Evolutionary conservation across 2,329 filamentous ascomycete genomes (phyloP), one percentile per base, ranked within the genome.

Genomic region (Thelonectria blattea): DNA sequence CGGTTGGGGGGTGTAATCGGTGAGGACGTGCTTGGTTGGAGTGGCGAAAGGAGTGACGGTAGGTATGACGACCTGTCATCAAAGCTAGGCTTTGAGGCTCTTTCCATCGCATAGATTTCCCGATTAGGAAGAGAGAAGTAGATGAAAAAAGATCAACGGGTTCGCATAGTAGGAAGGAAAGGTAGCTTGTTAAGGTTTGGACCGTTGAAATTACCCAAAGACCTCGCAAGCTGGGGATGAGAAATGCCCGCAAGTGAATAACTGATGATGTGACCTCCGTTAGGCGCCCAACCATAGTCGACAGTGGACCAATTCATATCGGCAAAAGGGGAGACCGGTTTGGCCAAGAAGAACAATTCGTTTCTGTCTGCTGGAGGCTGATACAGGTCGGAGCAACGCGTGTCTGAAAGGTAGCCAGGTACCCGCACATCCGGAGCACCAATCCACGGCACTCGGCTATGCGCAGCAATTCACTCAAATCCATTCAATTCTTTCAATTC

Each of bases 401-500:
- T 6, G n/a, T 20, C 34, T 11, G 12, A 18, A 6, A 22, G n/a
- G n/a, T 18, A 27, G 27, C 15, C 14, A 10, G 48, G 27, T 27
- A 39, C 49, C 46, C 20, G 34, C 14, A 37, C 9, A 45, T 22
- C n/a, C 12, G 22, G 37, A 30, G 52, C 42, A 46, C 15, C 52
- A 30, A 52, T 56, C 42, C 30, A 51, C 48, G 41, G 24, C 50
- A 30, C 52, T 60, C 30, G 22, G 48, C 18, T 39, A 52, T 52
- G 18, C 55, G n/a, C 45, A 39, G 37, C 42, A 51, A 32, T 52
- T 24, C 58, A 60, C 27, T 60, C 43, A 47, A 56, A 48, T 68
- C 63, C 60, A 62, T 68, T 64, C 52, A 63, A 55, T 58, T 54
- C 62, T 60, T 65, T 56, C 66, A 47, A 64, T 65, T n/a, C 59